These are phyloP conservation scores for Pseudogymnoascus sp. DNA, from an alignment of 2,329 filamentous ascomycete genomes.

Conservation along the genomic window DNA sequence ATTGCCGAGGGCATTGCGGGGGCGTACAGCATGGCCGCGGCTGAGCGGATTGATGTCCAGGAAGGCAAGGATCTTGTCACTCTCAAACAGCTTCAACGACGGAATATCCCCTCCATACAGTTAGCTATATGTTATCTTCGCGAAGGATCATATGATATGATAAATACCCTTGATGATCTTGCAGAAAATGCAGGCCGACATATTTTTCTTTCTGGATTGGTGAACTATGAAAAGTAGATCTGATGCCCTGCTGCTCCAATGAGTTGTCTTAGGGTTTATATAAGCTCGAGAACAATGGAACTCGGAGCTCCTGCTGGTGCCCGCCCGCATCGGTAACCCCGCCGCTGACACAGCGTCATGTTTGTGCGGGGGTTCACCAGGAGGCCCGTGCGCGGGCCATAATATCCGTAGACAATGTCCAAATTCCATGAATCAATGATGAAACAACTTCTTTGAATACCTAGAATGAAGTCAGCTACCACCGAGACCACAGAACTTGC, in stretches of 20 bases:
- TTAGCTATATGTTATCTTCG: constrained; percentile 9
- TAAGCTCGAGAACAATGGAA: background rate
- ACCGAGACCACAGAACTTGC: background rate
- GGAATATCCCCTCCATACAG: constrained; percentile 73
- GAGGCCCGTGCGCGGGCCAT: background rate
- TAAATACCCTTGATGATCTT: constrained; percentile 82
- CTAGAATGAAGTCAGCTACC: background rate
- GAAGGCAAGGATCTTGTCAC: constrained; percentile 86
- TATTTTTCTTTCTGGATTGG: constrained; percentile 27
- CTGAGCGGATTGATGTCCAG: constrained; percentile 90
- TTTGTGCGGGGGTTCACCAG: constrained; percentile 3
- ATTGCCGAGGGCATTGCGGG: background rate
- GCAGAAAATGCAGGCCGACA: constrained; percentile 87
- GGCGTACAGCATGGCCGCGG: constrained; percentile 75
- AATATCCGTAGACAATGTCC: background rate
- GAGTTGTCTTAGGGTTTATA: background rate
- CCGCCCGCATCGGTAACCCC: background rate
- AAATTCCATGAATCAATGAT: background rate
- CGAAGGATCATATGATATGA: constrained; percentile 4
- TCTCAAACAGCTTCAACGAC: constrained; percentile 92
- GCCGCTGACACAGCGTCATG: constrained; percentile 4
- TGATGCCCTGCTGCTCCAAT: background rate
- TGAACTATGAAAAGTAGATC: constrained; percentile 2
- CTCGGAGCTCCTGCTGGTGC: background rate
- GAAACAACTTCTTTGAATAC: background rate